Evolutionary conservation across 2,329 filamentous ascomycete species (phyloP).

Genomic region (Aspergillus flavus): DNA sequence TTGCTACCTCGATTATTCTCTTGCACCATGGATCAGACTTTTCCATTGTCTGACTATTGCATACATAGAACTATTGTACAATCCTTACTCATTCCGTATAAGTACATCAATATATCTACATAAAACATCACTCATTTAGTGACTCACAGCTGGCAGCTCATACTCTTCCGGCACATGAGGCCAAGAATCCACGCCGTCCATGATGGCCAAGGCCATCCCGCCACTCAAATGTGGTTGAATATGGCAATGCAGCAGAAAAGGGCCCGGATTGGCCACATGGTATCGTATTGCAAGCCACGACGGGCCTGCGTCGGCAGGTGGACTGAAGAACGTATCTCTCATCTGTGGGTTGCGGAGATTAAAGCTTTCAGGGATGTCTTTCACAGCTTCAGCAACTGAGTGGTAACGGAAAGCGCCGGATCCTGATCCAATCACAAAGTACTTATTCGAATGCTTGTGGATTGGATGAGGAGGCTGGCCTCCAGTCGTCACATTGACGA

Average conservation of each 20-base stretch:
- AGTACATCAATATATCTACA: neutral
- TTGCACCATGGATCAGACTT: neutral
- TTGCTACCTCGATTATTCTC: neutral
- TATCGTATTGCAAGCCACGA: constrained; percentile 52
- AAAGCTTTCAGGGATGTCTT: constrained; percentile 54
- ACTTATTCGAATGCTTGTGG: constrained; percentile 67
- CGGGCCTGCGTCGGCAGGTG: constrained; percentile 30
- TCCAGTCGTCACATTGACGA: constrained; percentile 30
- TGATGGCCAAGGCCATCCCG: constrained; percentile 52
- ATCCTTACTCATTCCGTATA: neutral
- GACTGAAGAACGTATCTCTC: constrained; percentile 54
- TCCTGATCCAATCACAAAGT: constrained; percentile 60
- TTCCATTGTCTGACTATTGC: too few species aligned
- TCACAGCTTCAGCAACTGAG: constrained; percentile 57
- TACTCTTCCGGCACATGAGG: constrained; percentile 31
- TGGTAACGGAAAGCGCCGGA: constrained; percentile 54
- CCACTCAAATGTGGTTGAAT: constrained; percentile 54
- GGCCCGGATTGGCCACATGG: constrained; percentile 51
- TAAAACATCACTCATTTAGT: neutral
- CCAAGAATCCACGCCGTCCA: constrained; percentile 55
- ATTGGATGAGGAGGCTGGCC: constrained; percentile 62
- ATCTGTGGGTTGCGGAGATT: constrained; percentile 60
- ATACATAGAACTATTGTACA: neutral
- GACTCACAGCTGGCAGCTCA: neutral
- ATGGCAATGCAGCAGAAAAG: constrained; percentile 57